A percentile compares a stretch with the other conserved stretches of the same genome.
These are phyloP conservation scores for Aegilops tauschii DNA, from an alignment of 176 grass and related monocot genomes.

Conservation along the genomic window DNA sequence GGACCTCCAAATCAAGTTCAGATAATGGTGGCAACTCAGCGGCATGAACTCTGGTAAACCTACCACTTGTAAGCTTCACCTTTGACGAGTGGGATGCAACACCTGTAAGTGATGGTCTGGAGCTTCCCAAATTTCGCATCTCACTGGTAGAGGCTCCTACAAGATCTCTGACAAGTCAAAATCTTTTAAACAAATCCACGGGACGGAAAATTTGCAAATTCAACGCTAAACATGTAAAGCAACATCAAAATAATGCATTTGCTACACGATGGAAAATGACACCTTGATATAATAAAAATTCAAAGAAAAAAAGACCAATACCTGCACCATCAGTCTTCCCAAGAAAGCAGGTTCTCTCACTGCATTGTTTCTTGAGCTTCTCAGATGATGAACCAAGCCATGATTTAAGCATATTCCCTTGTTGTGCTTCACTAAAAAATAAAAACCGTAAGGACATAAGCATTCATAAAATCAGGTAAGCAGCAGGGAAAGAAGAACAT, in stretches of 20 bases:
- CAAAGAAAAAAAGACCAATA: slow-evolving; percentile 23
- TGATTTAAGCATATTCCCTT: slow-evolving; percentile 62
- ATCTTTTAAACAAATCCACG: not conserved
- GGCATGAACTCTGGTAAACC: slow-evolving; percentile 43
- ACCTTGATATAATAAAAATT: not conserved
- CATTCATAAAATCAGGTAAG: slow-evolving; percentile 2
- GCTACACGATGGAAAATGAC: not conserved
- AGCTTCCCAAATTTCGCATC: slow-evolving; percentile 15
- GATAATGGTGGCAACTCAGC: slow-evolving; percentile 60
- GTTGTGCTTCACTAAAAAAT: slow-evolving; percentile 41
- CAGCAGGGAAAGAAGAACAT: not conserved
- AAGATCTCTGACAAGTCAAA: slow-evolving; percentile 23
- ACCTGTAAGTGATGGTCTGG: slow-evolving; percentile 12
- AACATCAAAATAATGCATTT: slow-evolving; percentile 1
- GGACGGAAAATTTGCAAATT: slow-evolving; percentile 6
- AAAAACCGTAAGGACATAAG: slow-evolving; percentile 19
- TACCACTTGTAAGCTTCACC: slow-evolving; percentile 25
- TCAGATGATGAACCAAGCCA: slow-evolving; percentile 62
- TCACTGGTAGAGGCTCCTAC: slow-evolving; percentile 15
- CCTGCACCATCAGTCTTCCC: slow-evolving; percentile 42
- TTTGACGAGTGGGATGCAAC: slow-evolving; percentile 19
- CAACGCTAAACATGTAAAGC: slow-evolving; percentile 10
- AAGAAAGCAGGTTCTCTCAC: slow-evolving; percentile 27
- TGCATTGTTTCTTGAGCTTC: slow-evolving; percentile 39
- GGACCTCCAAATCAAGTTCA: slow-evolving; percentile 79